A percentile compares a stretch with the other conserved stretches of the same genome.
Evolutionary conservation across 495 filamentous ascomycete species (phyloP).

Genomic region (Aspergillus bridgeri): DNA sequence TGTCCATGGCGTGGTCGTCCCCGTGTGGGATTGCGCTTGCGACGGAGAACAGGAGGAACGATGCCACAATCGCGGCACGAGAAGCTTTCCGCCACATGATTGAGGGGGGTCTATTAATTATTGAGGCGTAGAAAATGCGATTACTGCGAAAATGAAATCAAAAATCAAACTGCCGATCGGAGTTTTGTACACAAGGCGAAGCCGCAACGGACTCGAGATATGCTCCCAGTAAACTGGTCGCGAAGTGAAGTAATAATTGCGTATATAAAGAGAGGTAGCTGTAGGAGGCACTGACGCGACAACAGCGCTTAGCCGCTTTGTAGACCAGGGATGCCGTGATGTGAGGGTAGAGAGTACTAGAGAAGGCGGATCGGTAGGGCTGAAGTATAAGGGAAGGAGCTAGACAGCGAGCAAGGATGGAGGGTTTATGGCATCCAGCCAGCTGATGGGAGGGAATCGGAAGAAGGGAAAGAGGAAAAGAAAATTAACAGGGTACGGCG

Average conservation of each 20-base stretch:
- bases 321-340: background rate
- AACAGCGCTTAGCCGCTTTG: background rate
- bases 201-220: background rate
- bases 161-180: background rate
- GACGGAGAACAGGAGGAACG: slow-evolving; percentile 30
- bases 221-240: background rate
- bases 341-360: background rate
- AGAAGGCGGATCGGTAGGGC: slow-evolving; percentile 7
- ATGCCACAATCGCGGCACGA: slow-evolving; percentile 30
- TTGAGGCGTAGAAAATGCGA: background rate
- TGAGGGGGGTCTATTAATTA: slow-evolving; percentile 2
- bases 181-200: background rate
- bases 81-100: slow-evolving; percentile 26
- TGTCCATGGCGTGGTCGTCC: slow-evolving; percentile 33
- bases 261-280: background rate
- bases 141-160: background rate
- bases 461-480: slow-evolving; percentile 1
- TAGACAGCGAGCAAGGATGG: slow-evolving; percentile 3
- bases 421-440: slow-evolving; percentile 8
- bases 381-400: slow-evolving; percentile 11
- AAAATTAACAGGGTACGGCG: slow-evolving; percentile 8
- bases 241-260: background rate
- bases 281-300: background rate
- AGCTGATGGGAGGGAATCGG: background rate
- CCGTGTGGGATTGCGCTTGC: slow-evolving; percentile 37